Evolutionary conservation across 1,139 yeast genomes (phyloP), one percentile per base, ranked within the genome.

Genomic region (Nakaseomyces nivariensis): DNA sequence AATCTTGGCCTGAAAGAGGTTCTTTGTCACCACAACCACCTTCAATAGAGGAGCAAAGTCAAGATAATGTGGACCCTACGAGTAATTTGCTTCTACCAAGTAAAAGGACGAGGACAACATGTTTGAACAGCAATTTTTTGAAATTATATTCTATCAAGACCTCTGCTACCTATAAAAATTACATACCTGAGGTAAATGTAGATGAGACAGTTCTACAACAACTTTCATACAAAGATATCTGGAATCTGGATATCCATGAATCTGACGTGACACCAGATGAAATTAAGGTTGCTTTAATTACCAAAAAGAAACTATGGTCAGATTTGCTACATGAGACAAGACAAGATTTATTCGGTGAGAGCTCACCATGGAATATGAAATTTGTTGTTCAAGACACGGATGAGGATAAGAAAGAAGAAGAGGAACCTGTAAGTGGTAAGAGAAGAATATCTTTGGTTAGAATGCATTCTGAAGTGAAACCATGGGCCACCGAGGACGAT

Each of bases 251-350:
- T 27, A 58, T 60, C 22, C 60, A 61, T 9, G 49, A 51, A 31
- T 48, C 54, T 13, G 54, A 54, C 27, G 52, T 56, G 11, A 51
- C 58, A 8, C 51, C 56, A 9, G 48, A 55, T 9, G 61, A 58
- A 17, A 60, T 63, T 29, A 61, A 62, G 47, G 47, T 63, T 13
- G 67, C 67, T 1, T 55, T 64, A 37, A 51, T 58, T 10, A 63
- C 67, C 1, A 58, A 63, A 42, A 57, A 62, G 47, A 64, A 64
- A 45, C 55, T 64, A 25, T 62, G 67, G 66, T 53, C 61, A n/a
- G 64, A 61, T 31, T 56, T 63, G 60, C 49, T 58, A 32, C 54
- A 52, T 36, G 52, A 52, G 33, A 54, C 57, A n/a, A 55, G 67
- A 46, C 52, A 53, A 24, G 66, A 63, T 49, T 52, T 58, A 6